Evolutionary conservation across 1,284 basidiomycete genomes (phyloP).

Genomic region (Irpex rosettiformis): DNA sequence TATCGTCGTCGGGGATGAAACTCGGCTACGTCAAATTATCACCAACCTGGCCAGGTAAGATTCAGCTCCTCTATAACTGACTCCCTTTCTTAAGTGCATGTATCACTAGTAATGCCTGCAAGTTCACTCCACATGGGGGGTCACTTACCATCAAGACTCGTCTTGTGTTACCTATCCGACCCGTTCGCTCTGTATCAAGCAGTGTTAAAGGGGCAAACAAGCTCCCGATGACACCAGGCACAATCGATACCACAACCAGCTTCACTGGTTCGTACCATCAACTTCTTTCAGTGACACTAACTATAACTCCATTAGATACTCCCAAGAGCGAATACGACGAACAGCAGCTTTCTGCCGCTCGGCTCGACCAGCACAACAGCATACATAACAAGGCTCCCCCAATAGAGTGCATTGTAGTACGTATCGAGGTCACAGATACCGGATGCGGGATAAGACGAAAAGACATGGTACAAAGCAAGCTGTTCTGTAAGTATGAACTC

Average conservation of each 20-base stretch:
- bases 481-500: conserved; percentile 58
- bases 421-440: conserved; percentile 81
- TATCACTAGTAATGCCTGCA: conserved; percentile 65
- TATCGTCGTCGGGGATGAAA: conserved; percentile 75
- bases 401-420: conserved; percentile 64
- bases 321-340: not conserved
- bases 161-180: conserved; percentile 43
- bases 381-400: conserved; percentile 31
- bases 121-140: conserved; percentile 78
- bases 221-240: not conserved
- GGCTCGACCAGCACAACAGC: conserved; percentile 49
- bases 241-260: not conserved
- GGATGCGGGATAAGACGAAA: conserved; percentile 70
- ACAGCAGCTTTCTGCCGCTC: conserved; percentile 36
- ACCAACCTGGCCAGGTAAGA: conserved; percentile 71
- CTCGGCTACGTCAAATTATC: conserved; percentile 76
- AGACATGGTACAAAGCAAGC: conserved; percentile 71
- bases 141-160: conserved; percentile 57
- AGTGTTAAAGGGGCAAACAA: not conserved
- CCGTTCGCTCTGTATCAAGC: not conserved
- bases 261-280: not conserved
- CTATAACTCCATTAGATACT: not conserved
- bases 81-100: conserved; percentile 5
- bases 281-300: not conserved
- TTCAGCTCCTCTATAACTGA: too few species aligned